Evolutionary conservation across 805 yeast genomes (phyloP).

Genomic region (Phaffomyces opuntiae): DNA sequence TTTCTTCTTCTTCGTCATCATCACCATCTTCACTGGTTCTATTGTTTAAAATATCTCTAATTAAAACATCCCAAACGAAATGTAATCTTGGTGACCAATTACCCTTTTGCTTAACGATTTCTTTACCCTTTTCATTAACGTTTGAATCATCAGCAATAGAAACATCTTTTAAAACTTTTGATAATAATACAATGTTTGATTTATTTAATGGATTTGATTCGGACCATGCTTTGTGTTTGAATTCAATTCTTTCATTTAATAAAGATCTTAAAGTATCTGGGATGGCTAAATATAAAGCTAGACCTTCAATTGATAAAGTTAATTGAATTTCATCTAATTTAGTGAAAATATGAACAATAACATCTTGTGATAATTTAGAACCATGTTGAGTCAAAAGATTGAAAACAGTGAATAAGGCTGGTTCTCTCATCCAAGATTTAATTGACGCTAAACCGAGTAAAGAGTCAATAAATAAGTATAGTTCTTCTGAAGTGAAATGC

Average conservation of each 20-base stretch:
- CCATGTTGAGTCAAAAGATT: constrained; percentile 35
- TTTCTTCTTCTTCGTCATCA: constrained; percentile 5
- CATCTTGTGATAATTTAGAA: constrained; percentile 16
- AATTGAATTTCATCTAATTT: constrained; percentile 46
- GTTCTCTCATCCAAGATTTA: constrained; percentile 85
- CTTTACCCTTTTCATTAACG: constrained; percentile 12
- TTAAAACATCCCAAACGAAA: constrained; percentile 63
- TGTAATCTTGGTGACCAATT: constrained; percentile 72
- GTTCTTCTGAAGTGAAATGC: constrained; percentile 19
- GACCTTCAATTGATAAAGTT: constrained; percentile 69
- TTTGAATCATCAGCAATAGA: constrained; percentile 28
- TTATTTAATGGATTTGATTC: constrained; percentile 64
- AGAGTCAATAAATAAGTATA: constrained; percentile 34
- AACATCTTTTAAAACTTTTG: constrained; percentile 59
- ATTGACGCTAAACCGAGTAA: constrained; percentile 50
- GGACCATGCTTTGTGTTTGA: constrained; percentile 46
- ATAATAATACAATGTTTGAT: constrained; percentile 54
- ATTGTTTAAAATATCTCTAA: constrained; percentile 31
- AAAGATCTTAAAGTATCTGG: constrained; percentile 24
- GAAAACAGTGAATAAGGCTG: constrained; percentile 64
- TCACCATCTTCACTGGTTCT: constrained; percentile 18
- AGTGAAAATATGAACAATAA: constrained; percentile 29
- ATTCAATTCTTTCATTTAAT: constrained; percentile 1
- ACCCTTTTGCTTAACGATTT: constrained; percentile 43
- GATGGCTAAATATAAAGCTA: constrained; percentile 59